These are phyloP conservation scores for Alternaria arbusti DNA, from an alignment of 2,329 filamentous ascomycete species.

Conservation along the genomic window DNA sequence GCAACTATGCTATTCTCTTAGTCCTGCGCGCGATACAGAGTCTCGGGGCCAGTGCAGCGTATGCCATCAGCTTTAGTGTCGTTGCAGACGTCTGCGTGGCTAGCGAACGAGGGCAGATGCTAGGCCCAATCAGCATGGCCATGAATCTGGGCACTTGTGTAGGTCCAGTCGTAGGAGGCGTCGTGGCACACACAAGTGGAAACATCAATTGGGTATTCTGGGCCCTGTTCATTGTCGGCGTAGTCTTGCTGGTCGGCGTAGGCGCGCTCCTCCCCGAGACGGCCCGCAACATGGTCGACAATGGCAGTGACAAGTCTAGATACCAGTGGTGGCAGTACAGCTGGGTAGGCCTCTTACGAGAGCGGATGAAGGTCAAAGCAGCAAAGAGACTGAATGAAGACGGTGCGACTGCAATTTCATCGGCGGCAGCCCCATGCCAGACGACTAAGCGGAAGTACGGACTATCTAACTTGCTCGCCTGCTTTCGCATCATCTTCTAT, in stretches of 20 bases:
- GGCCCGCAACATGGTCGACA: background rate
- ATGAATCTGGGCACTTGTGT: background rate
- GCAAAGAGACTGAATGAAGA: background rate
- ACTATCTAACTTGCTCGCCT: background rate
- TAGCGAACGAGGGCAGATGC: background rate
- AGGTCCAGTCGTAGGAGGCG: background rate
- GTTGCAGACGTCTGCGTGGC: background rate
- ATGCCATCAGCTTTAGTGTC: background rate
- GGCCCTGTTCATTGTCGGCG: background rate
- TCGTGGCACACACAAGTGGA: background rate
- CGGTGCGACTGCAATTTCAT: background rate
- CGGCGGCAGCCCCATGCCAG: background rate
- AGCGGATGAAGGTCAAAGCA: background rate
- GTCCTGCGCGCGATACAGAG: background rate
- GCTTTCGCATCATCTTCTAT: background rate
- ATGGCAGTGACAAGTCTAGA: background rate
- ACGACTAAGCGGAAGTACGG: background rate
- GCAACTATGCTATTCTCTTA: background rate
- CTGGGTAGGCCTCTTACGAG: background rate
- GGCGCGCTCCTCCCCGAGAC: background rate
- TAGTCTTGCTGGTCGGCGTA: background rate
- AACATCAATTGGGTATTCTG: background rate
- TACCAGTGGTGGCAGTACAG: background rate
- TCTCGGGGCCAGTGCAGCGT: background rate
- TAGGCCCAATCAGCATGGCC: background rate